Base-by-base conservation (phyloP, 768 basidiomycete genomes). In the Russula ochroleuca region DNA sequence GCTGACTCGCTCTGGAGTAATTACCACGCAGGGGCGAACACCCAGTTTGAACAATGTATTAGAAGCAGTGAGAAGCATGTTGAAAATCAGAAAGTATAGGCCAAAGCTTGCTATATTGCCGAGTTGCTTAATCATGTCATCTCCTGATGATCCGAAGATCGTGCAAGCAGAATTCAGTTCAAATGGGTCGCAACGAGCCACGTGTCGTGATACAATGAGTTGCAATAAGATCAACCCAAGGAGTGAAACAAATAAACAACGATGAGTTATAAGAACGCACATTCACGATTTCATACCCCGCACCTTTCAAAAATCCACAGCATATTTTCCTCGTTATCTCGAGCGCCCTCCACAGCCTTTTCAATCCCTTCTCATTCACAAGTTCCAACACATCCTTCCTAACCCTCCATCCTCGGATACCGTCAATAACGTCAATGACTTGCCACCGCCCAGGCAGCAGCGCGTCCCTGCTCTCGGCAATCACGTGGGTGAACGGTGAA, bases 401-500 rank as follows among this genome's bases (percentile, higher is more conserved):
- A 17, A 73, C 21, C 48, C 61, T 70, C 77, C 79, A 81, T 41
- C 77, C 68, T 41, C 68, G 71, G 66, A 86, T 86, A 0, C 78
- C 80, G 1, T 70, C 64, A 41, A 90, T 76, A 7, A 70, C 69
- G 8, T 76, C 78, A 9, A 81, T 75, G 3, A 77, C 69, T 21
- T 64, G 68, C 86, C 85, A 88, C 31, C 68, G 41, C 21, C 65
- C 59, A 59, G 69, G 70, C 41, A 59, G 54, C 14, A 61, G 48
- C 67, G 72, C 69, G 41, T 69, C 61, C 59, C 62, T 57, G 49
- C 69, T 68, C 69, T 89, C 88, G 0, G 81, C 73, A 57, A 92
- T 84, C 55, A 85, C 75, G 70, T 92, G 87, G 1, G 89, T 86
- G 68, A 87, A 79, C 6, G 73, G 69, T 8, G 69, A 65, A 13